Percentiles rank a stretch among this genome's conserved stretches.
These are phyloP conservation scores for Pilobolus umbonatus DNA, from an alignment of 192 early-diverging fungal species.

Conservation along the genomic window DNA sequence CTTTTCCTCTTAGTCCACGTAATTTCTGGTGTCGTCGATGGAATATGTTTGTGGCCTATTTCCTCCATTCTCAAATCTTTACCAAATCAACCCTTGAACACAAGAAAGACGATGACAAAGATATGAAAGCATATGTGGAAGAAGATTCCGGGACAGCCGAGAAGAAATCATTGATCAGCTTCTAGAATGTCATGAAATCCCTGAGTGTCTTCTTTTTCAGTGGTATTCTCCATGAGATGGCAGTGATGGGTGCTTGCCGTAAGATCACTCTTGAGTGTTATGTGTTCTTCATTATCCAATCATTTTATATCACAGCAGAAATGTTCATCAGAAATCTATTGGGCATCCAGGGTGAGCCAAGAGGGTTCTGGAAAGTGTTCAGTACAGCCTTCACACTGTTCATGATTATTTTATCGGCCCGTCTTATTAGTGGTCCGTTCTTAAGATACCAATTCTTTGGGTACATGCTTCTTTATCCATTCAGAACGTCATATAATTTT, in stretches of 20 bases:
- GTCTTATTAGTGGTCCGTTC: too few relatives aligned
- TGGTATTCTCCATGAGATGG: constrained; percentile 12
- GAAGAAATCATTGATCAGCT: background rate
- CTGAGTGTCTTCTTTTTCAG: background rate
- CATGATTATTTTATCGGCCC: too few relatives aligned
- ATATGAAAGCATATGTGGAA: too few relatives aligned
- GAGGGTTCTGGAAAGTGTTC: too few relatives aligned
- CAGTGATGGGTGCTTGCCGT: background rate
- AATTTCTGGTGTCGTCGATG: constrained; percentile 2
- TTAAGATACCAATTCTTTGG: too few relatives aligned
- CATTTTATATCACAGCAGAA: too few relatives aligned
- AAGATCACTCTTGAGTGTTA: constrained; percentile 13
- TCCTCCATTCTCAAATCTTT: constrained; percentile 10
- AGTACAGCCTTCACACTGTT: too few relatives aligned
- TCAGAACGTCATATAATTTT: too few relatives aligned
- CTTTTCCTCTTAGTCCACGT: background rate
- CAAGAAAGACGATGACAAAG: too few relatives aligned
- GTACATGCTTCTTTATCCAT: too few relatives aligned
- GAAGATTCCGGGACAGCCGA: background rate
- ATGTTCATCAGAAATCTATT: too few relatives aligned
- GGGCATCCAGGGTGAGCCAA: too few relatives aligned
- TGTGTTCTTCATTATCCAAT: constrained; percentile 5
- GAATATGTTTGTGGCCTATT: constrained; percentile 12
- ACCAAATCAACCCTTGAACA: background rate
- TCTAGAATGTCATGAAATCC: background rate